Conservation (phyloP, 345 rosid species). For the Theobroma cacao region DNA sequence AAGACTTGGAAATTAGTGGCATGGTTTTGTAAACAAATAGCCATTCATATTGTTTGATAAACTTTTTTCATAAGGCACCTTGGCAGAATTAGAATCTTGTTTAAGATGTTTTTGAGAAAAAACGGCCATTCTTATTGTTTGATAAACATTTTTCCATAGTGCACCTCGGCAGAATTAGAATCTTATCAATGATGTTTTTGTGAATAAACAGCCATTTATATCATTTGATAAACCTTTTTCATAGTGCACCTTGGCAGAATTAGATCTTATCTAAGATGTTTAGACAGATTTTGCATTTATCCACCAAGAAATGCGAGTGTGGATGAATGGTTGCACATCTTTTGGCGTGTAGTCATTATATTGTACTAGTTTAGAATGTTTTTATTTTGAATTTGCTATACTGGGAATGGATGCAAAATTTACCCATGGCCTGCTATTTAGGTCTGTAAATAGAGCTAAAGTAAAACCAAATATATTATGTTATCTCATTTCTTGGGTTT, state of each 20-base stretch:
- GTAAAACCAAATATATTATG: not conserved
- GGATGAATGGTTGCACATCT: not conserved
- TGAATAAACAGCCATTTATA: not conserved
- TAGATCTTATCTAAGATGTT: not conserved
- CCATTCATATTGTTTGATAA: conserved; percentile 8
- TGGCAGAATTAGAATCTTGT: not conserved
- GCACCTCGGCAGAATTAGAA: too few species aligned
- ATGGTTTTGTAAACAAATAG: not conserved
- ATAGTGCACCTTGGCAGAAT: not conserved
- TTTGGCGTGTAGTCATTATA: not conserved
- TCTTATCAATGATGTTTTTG: too few species aligned
- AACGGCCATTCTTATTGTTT: too few species aligned
- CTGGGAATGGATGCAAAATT: not conserved
- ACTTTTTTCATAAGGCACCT: not conserved
- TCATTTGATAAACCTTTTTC: not conserved
- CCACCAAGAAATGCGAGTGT: not conserved
- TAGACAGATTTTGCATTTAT: not conserved
- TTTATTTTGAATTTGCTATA: not conserved
- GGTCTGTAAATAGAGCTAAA: not conserved
- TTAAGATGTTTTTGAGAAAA: conserved; percentile 4
- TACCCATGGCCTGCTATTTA: not conserved
- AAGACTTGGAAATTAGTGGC: not conserved
- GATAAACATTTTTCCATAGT: too few species aligned
- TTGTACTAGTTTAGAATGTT: not conserved
- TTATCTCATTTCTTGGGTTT: not conserved